Conservation (phyloP, 2,329 filamentous ascomycete genomes). For the Hysterium pulicare region DNA sequence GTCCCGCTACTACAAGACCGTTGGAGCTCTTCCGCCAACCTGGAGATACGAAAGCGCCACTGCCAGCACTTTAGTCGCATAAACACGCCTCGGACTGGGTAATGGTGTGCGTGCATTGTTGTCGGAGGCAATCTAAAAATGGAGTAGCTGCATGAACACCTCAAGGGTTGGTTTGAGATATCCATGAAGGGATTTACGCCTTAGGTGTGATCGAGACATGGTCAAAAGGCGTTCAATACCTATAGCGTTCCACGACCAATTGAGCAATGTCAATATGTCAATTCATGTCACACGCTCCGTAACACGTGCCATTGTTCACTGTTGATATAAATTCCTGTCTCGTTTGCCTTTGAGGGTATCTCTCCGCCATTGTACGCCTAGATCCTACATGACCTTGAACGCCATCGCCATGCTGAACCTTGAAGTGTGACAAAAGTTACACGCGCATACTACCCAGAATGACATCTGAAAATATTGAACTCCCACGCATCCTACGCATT, state of each 20-base stretch:
- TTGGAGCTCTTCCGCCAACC: slow-evolving; percentile 76
- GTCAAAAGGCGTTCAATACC: not conserved
- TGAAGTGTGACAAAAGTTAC: not conserved
- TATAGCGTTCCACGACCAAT: not conserved
- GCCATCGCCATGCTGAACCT: slow-evolving; percentile 10
- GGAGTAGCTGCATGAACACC: too few species aligned
- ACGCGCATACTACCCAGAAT: not conserved
- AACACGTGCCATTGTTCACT: too few species aligned
- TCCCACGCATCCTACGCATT: not conserved
- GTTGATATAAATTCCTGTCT: not conserved
- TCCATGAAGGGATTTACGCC: too few species aligned
- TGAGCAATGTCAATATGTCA: not conserved
- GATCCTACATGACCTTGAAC: slow-evolving; percentile 3
- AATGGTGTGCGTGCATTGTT: too few species aligned
- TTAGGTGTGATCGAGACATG: too few species aligned
- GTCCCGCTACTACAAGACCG: slow-evolving; percentile 99
- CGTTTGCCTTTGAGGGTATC: slow-evolving; percentile 49
- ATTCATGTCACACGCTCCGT: too few species aligned
- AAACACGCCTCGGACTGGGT: too few species aligned
- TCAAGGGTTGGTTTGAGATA: too few species aligned
- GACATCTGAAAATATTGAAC: not conserved
- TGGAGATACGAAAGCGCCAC: slow-evolving; percentile 99
- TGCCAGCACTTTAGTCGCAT: slow-evolving; percentile 46
- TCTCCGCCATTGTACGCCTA: not conserved
- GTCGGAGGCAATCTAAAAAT: too few species aligned